These are phyloP conservation scores for Podospora fimiseda DNA, from an alignment of 495 filamentous ascomycete species.

Conservation along the genomic window DNA sequence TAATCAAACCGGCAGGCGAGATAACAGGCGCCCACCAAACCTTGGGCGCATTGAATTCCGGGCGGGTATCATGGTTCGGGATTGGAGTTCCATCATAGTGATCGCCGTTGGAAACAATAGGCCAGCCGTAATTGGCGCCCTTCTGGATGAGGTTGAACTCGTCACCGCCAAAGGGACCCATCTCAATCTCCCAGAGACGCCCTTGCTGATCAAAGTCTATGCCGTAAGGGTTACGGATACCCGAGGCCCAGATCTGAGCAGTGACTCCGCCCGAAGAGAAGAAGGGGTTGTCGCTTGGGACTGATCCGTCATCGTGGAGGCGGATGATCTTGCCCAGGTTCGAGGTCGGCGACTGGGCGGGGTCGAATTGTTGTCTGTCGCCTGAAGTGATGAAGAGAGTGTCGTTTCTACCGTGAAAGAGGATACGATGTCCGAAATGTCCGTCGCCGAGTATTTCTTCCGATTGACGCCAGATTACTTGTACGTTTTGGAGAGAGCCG, in stretches of 20 bases:
- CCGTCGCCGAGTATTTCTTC: slow-evolving; percentile 24
- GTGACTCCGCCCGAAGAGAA: slow-evolving; percentile 24
- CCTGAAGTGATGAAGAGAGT: slow-evolving; percentile 34
- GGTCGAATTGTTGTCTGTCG: slow-evolving; percentile 30
- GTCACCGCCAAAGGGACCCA: slow-evolving; percentile 34
- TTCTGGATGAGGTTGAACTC: slow-evolving; percentile 32
- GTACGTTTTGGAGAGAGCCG: slow-evolving; percentile 26
- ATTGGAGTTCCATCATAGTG: slow-evolving; percentile 32
- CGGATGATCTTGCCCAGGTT: slow-evolving; percentile 33
- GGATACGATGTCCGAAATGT: slow-evolving; percentile 29
- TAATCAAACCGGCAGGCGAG: slow-evolving; percentile 30
- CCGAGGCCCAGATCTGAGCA: slow-evolving; percentile 30
- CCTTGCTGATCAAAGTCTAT: slow-evolving; percentile 33
- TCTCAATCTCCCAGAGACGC: slow-evolving; percentile 34
- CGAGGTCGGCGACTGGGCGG: slow-evolving; percentile 29
- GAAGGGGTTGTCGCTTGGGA: slow-evolving; percentile 30
- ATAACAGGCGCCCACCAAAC: slow-evolving; percentile 34
- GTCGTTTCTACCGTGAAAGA: slow-evolving; percentile 21
- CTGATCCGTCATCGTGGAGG: slow-evolving; percentile 32
- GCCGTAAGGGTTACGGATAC: slow-evolving; percentile 32
- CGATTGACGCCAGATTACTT: slow-evolving; percentile 34
- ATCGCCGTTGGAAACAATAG: slow-evolving; percentile 27
- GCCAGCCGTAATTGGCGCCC: slow-evolving; percentile 35
- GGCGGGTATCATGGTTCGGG: slow-evolving; percentile 29
- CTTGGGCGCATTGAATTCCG: slow-evolving; percentile 29